Conservation (phyloP, 2,329 filamentous ascomycete genomes). For the Iodosphaeria phyllophila region DNA sequence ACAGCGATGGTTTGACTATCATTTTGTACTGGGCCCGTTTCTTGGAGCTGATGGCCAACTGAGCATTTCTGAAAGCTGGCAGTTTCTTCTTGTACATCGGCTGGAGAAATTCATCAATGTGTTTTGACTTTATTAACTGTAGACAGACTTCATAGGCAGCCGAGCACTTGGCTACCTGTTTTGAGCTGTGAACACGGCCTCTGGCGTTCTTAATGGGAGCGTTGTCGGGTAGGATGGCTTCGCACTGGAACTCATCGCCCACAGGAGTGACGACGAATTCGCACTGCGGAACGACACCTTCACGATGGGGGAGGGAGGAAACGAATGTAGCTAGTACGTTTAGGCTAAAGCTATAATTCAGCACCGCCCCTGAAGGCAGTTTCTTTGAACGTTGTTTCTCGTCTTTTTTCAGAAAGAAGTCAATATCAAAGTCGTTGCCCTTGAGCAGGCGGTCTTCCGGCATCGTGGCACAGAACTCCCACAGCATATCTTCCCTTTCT, state of each 20-base stretch:
- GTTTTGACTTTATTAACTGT: slow-evolving; percentile 42
- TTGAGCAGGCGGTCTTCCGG: slow-evolving; percentile 55
- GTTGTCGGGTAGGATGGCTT: slow-evolving; percentile 58
- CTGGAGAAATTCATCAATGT: slow-evolving; percentile 56
- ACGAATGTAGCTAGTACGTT: slow-evolving; percentile 56
- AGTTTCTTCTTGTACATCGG: slow-evolving; percentile 54
- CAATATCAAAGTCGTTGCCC: slow-evolving; percentile 36
- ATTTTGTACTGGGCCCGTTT: slow-evolving; percentile 59
- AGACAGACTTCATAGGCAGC: slow-evolving; percentile 76
- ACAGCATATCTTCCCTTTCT: slow-evolving; percentile 43
- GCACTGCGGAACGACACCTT: slow-evolving; percentile 7
- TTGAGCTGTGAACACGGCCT: slow-evolving; percentile 47
- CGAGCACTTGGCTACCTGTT: slow-evolving; percentile 67
- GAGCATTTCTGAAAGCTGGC: slow-evolving; percentile 73
- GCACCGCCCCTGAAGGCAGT: slow-evolving; percentile 49
- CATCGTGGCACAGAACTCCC: slow-evolving; percentile 56
- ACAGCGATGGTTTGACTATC: slow-evolving; percentile 60
- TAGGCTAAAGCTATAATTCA: slow-evolving; percentile 62
- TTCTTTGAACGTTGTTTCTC: slow-evolving; percentile 38
- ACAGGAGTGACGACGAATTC: slow-evolving; percentile 43
- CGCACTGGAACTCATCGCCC: slow-evolving; percentile 48
- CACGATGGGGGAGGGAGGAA: slow-evolving; percentile 38
- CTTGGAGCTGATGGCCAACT: slow-evolving; percentile 63
- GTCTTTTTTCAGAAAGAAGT: slow-evolving; percentile 33
- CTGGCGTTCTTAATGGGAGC: slow-evolving; percentile 50